Base-by-base conservation (phyloP, 164 flowering plant species). In the Tetrastigma voinierianum region DNA sequence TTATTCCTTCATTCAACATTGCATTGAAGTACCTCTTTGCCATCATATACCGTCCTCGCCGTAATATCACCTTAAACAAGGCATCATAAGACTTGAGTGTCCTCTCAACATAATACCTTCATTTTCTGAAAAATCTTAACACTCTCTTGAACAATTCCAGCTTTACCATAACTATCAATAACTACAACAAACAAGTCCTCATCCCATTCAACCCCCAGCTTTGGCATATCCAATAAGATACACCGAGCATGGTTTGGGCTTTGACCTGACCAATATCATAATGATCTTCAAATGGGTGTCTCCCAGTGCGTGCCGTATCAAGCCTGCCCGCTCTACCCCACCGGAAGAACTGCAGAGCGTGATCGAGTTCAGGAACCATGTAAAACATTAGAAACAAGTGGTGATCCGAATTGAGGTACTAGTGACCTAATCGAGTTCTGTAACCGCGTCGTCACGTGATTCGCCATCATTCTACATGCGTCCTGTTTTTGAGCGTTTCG, bases 181-280 rank as follows among this genome's bases (percentile, higher is more conserved):
- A 95, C 48, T 55, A 79, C 55, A 49, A 86, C 80, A 74, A 93
- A 95, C 81, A 95, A 55, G 23, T 89, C 97, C 76, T 95, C 99
- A 63, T 95, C 88, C 90, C 85, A 92, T 15, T 81, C 68, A 25
- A 87, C 72, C 1, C 93, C 97, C 70, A 86, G 87, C 70, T 88
- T 80, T 0, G 96, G 96, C 97, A 91, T 91, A 74, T 89, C 97
- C 43, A 91, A 61, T 6, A 95, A 68, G 17, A 91, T 95, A 60
- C 93, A 86, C 64, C 98, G 68, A n/a, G 97, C 96, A 67, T 95
- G 98, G 60, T n/a, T 95, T 95, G 53, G 86, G 83, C 88, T 80
- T 24, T 86, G 62, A 4, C 90, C n/a, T n/a, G n/a, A n/a, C 90
- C 16, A 95, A 65, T 18, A 82, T 90, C 79, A 90, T 80, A n/a